Conservation (phyloP, 441 rosid species). For the Geranium incanum region DNA sequence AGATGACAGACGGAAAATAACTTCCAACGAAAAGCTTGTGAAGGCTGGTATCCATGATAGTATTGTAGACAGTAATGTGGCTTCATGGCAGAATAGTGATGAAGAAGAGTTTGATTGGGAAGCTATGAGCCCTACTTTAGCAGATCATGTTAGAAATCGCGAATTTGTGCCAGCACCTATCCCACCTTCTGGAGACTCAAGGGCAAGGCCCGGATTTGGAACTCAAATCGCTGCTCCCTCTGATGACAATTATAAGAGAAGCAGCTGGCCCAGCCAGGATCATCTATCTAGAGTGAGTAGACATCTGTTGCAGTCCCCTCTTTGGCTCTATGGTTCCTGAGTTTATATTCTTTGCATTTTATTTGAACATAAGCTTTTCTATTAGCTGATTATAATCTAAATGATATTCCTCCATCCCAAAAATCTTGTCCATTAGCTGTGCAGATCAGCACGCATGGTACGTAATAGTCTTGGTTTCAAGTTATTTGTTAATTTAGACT, state of each 20-base stretch:
- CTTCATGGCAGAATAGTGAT: constrained; percentile 77
- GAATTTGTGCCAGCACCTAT: constrained; percentile 42
- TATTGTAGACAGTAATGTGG: background rate
- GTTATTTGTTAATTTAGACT: background rate
- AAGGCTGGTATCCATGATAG: background rate
- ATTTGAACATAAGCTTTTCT: constrained; percentile 6
- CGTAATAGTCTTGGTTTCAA: background rate
- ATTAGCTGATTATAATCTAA: background rate
- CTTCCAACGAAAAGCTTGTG: background rate
- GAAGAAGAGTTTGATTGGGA: constrained; percentile 8
- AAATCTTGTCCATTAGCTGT: background rate
- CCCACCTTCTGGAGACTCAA: constrained; percentile 38
- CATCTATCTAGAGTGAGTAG: constrained; percentile 38
- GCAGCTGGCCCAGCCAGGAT: constrained; percentile 30
- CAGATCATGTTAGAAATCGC: constrained; percentile 37
- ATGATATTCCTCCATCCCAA: background rate
- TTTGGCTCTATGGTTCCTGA: constrained; percentile 35
- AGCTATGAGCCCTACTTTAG: constrained; percentile 41
- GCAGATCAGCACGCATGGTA: background rate
- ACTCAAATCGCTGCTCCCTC: constrained; percentile 29
- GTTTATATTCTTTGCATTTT: constrained; percentile 11
- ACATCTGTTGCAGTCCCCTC: constrained; percentile 28
- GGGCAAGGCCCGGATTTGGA: constrained; percentile 41
- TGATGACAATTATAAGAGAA: constrained; percentile 41
- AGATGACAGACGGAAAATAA: background rate